A percentile compares a stretch with the other conserved stretches of the same genome.
Conservation (phyloP, 352 stramenopile genomes). For the Phytophthora cryptogea region DNA sequence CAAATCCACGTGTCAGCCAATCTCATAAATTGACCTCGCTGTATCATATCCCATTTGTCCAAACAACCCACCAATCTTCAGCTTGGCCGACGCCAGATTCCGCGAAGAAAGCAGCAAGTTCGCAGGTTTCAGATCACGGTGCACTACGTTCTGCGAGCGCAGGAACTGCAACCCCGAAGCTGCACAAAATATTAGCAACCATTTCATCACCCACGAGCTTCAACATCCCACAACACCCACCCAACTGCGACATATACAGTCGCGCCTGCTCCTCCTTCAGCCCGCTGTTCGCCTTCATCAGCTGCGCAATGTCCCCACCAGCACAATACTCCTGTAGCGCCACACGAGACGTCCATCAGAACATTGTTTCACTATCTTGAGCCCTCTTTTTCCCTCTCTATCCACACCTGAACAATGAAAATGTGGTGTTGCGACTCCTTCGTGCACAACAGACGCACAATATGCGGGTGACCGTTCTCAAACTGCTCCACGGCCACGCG, state of each 20-base stretch:
- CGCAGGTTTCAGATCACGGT: constrained; percentile 77
- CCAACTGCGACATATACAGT: constrained; percentile 83
- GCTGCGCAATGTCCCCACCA: constrained; percentile 66
- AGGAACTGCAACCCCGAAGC: constrained; percentile 78
- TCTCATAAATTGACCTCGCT: no score
- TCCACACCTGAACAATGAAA: constrained; percentile 74
- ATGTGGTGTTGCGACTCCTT: constrained; percentile 85
- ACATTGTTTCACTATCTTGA: constrained; percentile 1
- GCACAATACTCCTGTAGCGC: constrained; percentile 73
- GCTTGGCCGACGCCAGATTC: constrained; percentile 63
- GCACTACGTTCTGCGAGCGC: constrained; percentile 75
- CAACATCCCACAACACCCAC: constrained; percentile 29
- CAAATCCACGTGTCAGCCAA: background rate
- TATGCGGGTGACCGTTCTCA: constrained; percentile 86
- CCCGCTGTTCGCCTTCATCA: constrained; percentile 73
- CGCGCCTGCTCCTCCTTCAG: constrained; percentile 66
- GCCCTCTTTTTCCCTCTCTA: background rate
- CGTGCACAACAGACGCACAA: constrained; percentile 78
- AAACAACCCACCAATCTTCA: constrained; percentile 70
- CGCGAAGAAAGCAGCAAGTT: constrained; percentile 78
- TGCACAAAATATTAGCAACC: constrained; percentile 19
- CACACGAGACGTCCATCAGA: background rate
- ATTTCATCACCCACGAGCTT: background rate
- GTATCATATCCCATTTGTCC: no score
- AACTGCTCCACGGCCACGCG: constrained; percentile 84